These are phyloP conservation scores for Coniferiporia weirii DNA, from an alignment of 1,284 basidiomycete genomes.

Conservation along the genomic window DNA sequence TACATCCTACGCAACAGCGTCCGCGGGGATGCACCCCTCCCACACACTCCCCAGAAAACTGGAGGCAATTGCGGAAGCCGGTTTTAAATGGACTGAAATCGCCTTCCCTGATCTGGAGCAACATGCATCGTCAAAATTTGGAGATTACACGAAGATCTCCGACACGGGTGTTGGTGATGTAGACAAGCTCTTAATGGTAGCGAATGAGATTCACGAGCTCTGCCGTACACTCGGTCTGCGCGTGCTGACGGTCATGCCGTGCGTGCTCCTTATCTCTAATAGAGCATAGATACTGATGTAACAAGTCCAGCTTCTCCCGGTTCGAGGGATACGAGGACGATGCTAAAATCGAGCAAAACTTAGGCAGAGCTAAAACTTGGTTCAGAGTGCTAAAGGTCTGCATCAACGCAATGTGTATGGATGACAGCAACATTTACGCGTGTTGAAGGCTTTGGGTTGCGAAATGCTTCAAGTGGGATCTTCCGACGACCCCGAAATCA, in stretches of 20 bases:
- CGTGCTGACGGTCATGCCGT: slow-evolving; percentile 18
- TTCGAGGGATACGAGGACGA: slow-evolving; percentile 27
- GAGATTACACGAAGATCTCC: slow-evolving; percentile 25
- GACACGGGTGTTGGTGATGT: slow-evolving; percentile 25
- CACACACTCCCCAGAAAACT: slow-evolving; percentile 30
- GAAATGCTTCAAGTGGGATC: slow-evolving; percentile 29
- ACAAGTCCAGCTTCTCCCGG: slow-evolving; percentile 24
- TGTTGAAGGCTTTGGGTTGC: slow-evolving; percentile 23
- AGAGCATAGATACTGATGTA: background rate
- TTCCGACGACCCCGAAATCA: slow-evolving; percentile 25
- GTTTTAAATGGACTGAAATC: slow-evolving; percentile 27
- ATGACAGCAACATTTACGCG: background rate
- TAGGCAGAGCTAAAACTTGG: slow-evolving; percentile 24
- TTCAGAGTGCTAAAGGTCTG: slow-evolving; percentile 27
- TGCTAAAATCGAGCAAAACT: slow-evolving; percentile 21
- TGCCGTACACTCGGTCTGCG: slow-evolving; percentile 23
- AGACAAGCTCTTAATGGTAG: slow-evolving; percentile 23
- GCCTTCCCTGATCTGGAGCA: slow-evolving; percentile 30
- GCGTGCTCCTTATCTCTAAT: background rate
- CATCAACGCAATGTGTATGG: background rate
- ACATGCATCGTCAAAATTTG: slow-evolving; percentile 23
- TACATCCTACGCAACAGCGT: slow-evolving; percentile 28
- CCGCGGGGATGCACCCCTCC: slow-evolving; percentile 30
- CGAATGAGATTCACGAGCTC: slow-evolving; percentile 21
- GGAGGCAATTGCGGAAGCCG: slow-evolving; percentile 27